phyloP scores from a whole-genome alignment of 352 stramenopile species.

The Phytopythium ostracodes region DNA sequence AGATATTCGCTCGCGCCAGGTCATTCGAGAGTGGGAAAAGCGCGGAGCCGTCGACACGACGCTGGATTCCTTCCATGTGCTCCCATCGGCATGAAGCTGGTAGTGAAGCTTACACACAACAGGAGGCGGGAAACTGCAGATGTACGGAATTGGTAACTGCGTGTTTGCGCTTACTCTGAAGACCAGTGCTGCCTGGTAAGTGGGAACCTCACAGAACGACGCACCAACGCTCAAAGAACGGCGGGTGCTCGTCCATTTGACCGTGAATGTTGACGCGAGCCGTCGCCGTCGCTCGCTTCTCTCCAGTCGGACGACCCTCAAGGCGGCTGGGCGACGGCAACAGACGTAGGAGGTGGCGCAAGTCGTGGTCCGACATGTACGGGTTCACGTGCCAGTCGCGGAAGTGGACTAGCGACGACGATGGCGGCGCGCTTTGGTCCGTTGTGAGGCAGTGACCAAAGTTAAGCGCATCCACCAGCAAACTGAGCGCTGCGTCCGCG shows the following conservation, averaged over 20 bases:
- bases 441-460: conserved; percentile 37
- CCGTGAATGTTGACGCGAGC: conserved; percentile 55
- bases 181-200: background rate
- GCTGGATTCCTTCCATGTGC: conserved; percentile 38
- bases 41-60: conserved; percentile 39
- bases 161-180: background rate
- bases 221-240: conserved; percentile 71
- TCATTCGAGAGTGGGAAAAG: conserved; percentile 68
- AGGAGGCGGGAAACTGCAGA: background rate
- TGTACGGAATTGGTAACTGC: background rate
- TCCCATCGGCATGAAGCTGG: too few relatives aligned
- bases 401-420: conserved; percentile 20
- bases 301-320: conserved; percentile 44
- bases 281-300: conserved; percentile 35
- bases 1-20: conserved; percentile 71
- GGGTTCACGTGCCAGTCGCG: conserved; percentile 65
- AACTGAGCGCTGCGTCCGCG: conserved; percentile 35
- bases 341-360: conserved; percentile 45
- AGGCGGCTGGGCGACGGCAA: conserved; percentile 36
- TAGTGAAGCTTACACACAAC: background rate
- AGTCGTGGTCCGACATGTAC: conserved; percentile 69
- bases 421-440: conserved; percentile 3
- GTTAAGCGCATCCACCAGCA: conserved; percentile 57
- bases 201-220: conserved; percentile 38
- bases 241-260: conserved; percentile 43